Percentiles rank a stretch among this genome's conserved stretches.
Conservation (phyloP, 345 rosid genomes). For the Acer campestre region DNA sequence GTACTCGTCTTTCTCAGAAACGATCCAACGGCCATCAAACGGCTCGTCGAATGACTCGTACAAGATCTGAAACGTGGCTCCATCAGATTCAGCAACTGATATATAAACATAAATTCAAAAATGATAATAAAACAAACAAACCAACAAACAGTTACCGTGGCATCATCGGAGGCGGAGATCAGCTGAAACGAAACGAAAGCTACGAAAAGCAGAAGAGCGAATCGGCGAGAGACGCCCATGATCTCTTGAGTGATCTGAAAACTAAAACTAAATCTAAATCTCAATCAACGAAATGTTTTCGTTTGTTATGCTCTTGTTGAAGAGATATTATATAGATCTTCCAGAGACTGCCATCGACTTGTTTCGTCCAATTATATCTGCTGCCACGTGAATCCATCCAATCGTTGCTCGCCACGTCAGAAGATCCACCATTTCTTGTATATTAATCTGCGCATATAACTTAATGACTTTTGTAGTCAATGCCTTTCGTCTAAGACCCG, state of each 20-base stretch:
- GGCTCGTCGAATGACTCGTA: constrained; percentile 75
- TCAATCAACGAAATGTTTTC: not conserved
- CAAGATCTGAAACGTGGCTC: constrained; percentile 46
- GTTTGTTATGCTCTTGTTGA: not conserved
- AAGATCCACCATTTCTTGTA: not conserved
- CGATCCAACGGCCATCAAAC: constrained; percentile 76
- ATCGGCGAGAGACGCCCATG: constrained; percentile 47
- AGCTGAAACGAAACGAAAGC: constrained; percentile 49
- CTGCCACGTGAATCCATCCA: constrained; percentile 35
- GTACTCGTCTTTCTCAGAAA: constrained; percentile 68
- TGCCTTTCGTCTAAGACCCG: not conserved
- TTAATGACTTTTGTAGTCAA: not conserved
- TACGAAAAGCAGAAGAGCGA: constrained; percentile 44
- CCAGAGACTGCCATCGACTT: constrained; percentile 17
- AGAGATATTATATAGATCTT: constrained; percentile 27
- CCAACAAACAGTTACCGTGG: constrained; percentile 38
- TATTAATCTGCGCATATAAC: not conserved
- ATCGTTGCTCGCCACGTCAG: constrained; percentile 26
- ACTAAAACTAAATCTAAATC: constrained; percentile 14
- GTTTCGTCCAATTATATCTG: constrained; percentile 38
- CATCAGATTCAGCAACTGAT: not conserved
- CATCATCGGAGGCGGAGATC: constrained; percentile 57
- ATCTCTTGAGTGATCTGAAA: not conserved
- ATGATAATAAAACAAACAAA: not conserved
- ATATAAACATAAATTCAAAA: not conserved